Base-by-base conservation (phyloP, 441 rosid genomes). In the California macrophylla region DNA sequence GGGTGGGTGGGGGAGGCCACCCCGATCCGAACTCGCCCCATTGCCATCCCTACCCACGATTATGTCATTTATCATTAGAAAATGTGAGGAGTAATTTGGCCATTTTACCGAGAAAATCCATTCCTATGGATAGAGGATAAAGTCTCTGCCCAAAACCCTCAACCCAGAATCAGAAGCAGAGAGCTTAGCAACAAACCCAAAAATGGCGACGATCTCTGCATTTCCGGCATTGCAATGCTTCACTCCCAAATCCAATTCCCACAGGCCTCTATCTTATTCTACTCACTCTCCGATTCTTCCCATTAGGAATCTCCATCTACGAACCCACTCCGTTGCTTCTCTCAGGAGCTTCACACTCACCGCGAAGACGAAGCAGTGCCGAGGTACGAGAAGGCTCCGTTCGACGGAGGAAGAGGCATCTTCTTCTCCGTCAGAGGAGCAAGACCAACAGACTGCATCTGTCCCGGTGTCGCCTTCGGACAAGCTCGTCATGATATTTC, bases 381-480 rank as follows among this genome's bases (percentile, higher is more conserved):
- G 61, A 42, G 75, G 73, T 69, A 64, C 64, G 47, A 71, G 76
- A 69, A 77, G 42, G 62, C 10, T 88, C 25, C 85, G 81, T 52
- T 85, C 86, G n/a, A 88, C 77, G 62, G 82, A 66, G 66, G 78
- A 72, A 56, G 67, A 66, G 23, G 70, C 68, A 45, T 75, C 69
- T 40, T 66, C 64, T 23, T 54, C 45, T 66, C 71, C 68, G 58
- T 71, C 28, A 40, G 71, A 54, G 54, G 36, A 73, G 26, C 81
- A 74, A 58, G 86, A 75, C 47, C 89, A 87, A 68, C 91, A 80
- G 75, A 73, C 88, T 10, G 95, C 88, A 68, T 83, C 91, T 60
- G 89, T 89, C 26, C 89, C 96, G 64, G 93, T 93, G 72, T 91
- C 98, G 72, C 84, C 98, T 80, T 85, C 96, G n/a, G 97, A 89